A percentile compares a stretch with the other conserved stretches of the same genome.
Evolutionary conservation across 352 stramenopile genomes (phyloP).

Genomic region (Globisporangium echinulatum): DNA sequence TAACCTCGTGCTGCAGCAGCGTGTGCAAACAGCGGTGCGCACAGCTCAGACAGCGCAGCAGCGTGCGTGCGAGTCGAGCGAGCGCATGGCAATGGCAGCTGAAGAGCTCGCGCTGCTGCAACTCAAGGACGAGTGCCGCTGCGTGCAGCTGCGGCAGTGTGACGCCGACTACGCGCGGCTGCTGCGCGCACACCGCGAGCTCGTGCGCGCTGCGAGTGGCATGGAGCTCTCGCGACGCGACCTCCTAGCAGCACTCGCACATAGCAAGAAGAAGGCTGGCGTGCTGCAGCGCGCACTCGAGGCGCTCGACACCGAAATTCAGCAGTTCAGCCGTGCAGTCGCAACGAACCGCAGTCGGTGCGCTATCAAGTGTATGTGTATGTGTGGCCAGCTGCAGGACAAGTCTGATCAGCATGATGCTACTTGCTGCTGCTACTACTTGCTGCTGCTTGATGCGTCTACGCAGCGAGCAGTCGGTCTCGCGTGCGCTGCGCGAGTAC

Average conservation of each 20-base stretch:
- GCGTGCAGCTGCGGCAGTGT: slow-evolving; percentile 9
- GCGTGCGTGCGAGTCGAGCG: slow-evolving; percentile 4
- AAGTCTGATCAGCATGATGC: no score
- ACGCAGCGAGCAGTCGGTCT: slow-evolving; percentile 33
- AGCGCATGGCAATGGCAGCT: slow-evolving; percentile 7
- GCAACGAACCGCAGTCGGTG: slow-evolving; percentile 24
- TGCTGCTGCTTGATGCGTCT: no score
- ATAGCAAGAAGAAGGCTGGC: slow-evolving; percentile 22
- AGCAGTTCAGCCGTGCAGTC: slow-evolving; percentile 27
- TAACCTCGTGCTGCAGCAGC: slow-evolving; percentile 19
- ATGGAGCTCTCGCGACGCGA: slow-evolving; percentile 30
- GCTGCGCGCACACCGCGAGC: slow-evolving; percentile 9
- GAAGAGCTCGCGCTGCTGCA: slow-evolving; percentile 11
- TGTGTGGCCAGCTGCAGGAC: no score
- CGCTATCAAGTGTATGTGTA: not conserved
- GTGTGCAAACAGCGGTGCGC: slow-evolving; percentile 7
- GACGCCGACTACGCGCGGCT: slow-evolving; percentile 20
- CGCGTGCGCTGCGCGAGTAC: slow-evolving; percentile 44
- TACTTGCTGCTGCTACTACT: no score
- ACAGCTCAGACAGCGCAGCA: slow-evolving; percentile 1
- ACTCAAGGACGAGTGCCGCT: slow-evolving; percentile 5
- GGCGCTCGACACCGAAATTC: slow-evolving; percentile 24
- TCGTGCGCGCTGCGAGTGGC: slow-evolving; percentile 15
- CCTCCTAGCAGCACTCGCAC: slow-evolving; percentile 19
- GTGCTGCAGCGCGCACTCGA: slow-evolving; percentile 26